A percentile compares a stretch with the other conserved stretches of the same genome.
Conservation (phyloP, 495 filamentous ascomycete genomes). For the Elasticomyces elasticus region DNA sequence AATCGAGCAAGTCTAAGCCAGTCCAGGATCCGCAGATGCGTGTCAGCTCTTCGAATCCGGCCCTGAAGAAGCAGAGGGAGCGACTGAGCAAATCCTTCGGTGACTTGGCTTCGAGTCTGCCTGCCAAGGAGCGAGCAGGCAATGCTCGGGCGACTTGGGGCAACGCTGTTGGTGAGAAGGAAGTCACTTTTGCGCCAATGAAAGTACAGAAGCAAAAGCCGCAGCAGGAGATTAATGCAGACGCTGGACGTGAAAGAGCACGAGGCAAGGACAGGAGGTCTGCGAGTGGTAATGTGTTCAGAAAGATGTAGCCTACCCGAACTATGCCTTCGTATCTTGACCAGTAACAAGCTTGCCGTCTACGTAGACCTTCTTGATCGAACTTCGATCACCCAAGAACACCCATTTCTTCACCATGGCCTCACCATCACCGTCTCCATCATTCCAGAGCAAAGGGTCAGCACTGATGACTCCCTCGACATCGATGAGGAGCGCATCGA, state of each 20-base stretch:
- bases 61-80: conserved; percentile 28
- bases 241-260: conserved; percentile 20
- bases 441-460: conserved; percentile 1
- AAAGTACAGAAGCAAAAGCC: conserved; percentile 41
- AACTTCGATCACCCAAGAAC: conserved; percentile 3
- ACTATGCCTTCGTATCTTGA: neutral
- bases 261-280: conserved; percentile 50
- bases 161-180: conserved; percentile 63
- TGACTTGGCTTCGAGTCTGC: conserved; percentile 47
- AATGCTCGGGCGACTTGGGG: conserved; percentile 13
- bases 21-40: conserved; percentile 41
- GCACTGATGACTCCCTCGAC: conserved; percentile 8
- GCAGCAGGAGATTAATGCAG: conserved; percentile 34
- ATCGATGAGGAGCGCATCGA: conserved; percentile 13
- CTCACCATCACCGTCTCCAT: neutral
- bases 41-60: conserved; percentile 41
- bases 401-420: conserved; percentile 19
- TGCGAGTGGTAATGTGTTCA: conserved; percentile 64
- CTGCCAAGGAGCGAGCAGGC: conserved; percentile 25
- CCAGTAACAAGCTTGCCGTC: conserved; percentile 7
- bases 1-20: conserved; percentile 20
- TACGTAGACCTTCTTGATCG: conserved; percentile 6
- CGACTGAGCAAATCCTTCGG: conserved; percentile 56
- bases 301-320: conserved; percentile 38
- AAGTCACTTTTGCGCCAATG: conserved; percentile 72